phyloP scores from a whole-genome alignment of 495 filamentous ascomycete genomes.

The Aspergillus carlsbadensis region DNA sequence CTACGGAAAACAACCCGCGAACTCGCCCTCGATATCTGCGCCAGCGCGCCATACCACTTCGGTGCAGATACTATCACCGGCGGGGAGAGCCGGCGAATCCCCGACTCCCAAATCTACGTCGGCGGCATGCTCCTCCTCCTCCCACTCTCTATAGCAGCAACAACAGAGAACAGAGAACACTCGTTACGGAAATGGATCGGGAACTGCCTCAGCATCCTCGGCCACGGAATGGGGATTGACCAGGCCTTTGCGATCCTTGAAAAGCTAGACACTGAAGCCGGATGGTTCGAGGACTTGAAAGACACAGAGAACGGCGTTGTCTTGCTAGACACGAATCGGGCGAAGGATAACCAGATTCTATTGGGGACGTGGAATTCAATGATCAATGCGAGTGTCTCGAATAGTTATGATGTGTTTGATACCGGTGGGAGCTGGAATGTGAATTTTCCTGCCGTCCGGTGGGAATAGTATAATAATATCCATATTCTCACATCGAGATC shows the following conservation, averaged over 20 bases:
- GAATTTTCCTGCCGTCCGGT: too few relatives aligned
- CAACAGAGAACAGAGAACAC: conserved; percentile 31
- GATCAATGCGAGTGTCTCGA: too few relatives aligned
- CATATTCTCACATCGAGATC: too few relatives aligned
- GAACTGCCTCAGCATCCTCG: conserved; percentile 40
- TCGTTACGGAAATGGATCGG: conserved; percentile 44
- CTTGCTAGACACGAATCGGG: neutral
- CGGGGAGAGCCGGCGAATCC: neutral
- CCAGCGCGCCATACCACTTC: conserved; percentile 41
- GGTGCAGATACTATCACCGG: conserved; percentile 20
- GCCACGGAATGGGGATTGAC: conserved; percentile 46
- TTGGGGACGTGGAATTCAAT: conserved; percentile 3
- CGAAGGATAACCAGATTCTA: conserved; percentile 5
- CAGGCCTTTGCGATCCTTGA: conserved; percentile 47
- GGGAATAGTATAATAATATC: too few relatives aligned
- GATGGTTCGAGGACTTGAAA: conserved; percentile 23
- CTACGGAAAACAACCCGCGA: conserved; percentile 36
- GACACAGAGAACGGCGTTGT: conserved; percentile 6
- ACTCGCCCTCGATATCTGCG: conserved; percentile 45
- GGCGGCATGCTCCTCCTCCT: conserved; percentile 47
- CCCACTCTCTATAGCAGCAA: conserved; percentile 45
- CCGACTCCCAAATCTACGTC: conserved; percentile 27
- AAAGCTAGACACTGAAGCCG: conserved; percentile 30
- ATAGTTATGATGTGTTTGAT: too few relatives aligned
- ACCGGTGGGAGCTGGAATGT: too few relatives aligned